Evolutionary conservation across 768 basidiomycete species (phyloP), one percentile per base, ranked within the genome.

Genomic region (Lepiota venenata): DNA sequence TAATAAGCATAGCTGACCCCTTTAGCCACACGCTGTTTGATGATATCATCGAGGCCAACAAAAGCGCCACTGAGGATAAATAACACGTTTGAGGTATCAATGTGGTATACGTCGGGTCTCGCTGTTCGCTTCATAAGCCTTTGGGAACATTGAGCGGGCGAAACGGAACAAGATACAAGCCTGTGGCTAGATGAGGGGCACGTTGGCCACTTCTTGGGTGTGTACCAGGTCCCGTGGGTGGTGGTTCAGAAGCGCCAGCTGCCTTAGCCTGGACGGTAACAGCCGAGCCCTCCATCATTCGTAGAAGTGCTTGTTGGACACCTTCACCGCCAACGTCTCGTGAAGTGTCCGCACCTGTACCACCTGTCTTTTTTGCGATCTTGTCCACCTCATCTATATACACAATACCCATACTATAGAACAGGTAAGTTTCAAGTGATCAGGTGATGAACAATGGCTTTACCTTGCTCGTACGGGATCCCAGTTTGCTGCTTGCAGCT

Each of bases 371-470:
- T 46, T 83, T 80, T 12, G 93, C 88, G 55, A 97, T 85, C 72
- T 98, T 98, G 73, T 98, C 96, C 1, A 94, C 76, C 72, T 98
- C 96, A 63, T 98, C 96, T 44, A 98, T 94, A 65, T 96, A 96
- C 29, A 98, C 87, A 57, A 98, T 97, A 5, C 95, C 95, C 66
- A 85, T 85, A 64, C 92, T 95, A 60, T 38, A 29, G 45, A 41
- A 37, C 55, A n/a, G 45, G 44, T 41, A 20, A 58, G 25, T 48
- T 35, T 16, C 36, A 44, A 42, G 50, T 7, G 41, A 3, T n/a
- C 5, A 29, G 29, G 15, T 49, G 18, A 4, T 32, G 25, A 42
- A 32, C 43, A 35, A 18, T 43, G 22, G 56, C 63, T n/a, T 43
- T 61, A 91, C 92, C 90, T 89, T 18, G 96, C 93, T 52, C 89